Conservation (phyloP, 768 basidiomycete species). For the Lentinula raphanica region DNA sequence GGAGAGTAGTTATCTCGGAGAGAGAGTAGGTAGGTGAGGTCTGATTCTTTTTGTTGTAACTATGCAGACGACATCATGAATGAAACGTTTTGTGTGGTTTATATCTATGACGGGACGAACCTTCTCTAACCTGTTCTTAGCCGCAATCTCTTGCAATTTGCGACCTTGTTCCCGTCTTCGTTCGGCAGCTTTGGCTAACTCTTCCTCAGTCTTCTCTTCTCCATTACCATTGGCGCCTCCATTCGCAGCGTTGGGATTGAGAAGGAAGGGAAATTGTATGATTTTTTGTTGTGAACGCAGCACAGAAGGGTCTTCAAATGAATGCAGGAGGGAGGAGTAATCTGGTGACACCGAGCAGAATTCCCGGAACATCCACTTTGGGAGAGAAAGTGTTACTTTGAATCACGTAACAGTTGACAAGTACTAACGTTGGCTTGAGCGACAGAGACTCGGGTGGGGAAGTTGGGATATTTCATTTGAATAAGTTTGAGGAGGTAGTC, state of each 20-base stretch:
- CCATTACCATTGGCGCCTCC: conserved; percentile 22
- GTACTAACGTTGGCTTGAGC: conserved; percentile 68
- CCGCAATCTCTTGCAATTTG: conserved; percentile 87
- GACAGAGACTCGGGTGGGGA: conserved; percentile 78
- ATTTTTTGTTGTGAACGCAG: conserved; percentile 65
- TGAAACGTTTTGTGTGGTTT: neutral
- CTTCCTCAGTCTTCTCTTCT: conserved; percentile 90
- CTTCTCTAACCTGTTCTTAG: conserved; percentile 82
- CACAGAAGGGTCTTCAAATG: conserved; percentile 59
- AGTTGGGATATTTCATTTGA: conserved; percentile 92
- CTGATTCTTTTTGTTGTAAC: conserved; percentile 72
- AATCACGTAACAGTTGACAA: neutral
- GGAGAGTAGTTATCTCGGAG: conserved; percentile 44
- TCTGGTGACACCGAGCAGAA: conserved; percentile 81
- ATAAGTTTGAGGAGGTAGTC: conserved; percentile 92
- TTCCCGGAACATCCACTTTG: conserved; percentile 85
- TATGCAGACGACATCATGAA: conserved; percentile 20
- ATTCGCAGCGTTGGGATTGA: conserved; percentile 22
- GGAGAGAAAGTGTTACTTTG: neutral
- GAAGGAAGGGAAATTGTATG: conserved; percentile 82
- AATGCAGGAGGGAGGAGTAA: conserved; percentile 63
- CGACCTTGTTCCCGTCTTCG: conserved; percentile 81
- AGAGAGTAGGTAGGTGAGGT: conserved; percentile 58
- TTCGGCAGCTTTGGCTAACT: conserved; percentile 72
- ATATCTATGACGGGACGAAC: conserved; percentile 26